Evolutionary conservation across 345 rosid species (phyloP).

Genomic region (Acer campestre): DNA sequence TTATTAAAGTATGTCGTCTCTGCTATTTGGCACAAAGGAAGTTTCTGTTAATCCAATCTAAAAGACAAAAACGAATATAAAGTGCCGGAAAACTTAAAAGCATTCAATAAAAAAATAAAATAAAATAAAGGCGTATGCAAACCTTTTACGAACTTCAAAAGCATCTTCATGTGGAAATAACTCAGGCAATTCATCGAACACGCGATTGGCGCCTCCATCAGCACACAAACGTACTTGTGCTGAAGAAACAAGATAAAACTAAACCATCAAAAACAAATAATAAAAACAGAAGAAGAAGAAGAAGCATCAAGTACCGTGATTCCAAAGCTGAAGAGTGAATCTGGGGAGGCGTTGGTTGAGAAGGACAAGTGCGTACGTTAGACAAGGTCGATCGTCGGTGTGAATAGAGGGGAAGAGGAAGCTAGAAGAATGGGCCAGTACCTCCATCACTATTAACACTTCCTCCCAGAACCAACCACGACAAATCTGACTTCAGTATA

Average conservation of each 20-base stretch:
- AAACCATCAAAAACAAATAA: not conserved
- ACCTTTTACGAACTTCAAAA: constrained; percentile 63
- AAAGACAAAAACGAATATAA: not conserved
- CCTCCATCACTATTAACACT: constrained; percentile 42
- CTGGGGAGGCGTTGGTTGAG: constrained; percentile 77
- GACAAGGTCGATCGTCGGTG: constrained; percentile 27
- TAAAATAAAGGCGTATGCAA: not conserved
- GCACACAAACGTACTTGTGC: constrained; percentile 85
- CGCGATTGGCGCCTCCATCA: constrained; percentile 98
- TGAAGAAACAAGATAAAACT: constrained; percentile 34
- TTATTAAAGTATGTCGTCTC: too few species aligned
- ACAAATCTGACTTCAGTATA: not conserved
- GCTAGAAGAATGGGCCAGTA: constrained; percentile 67
- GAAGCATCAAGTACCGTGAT: constrained; percentile 52
- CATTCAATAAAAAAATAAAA: not conserved
- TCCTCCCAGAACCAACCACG: too few species aligned
- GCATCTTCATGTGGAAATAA: constrained; percentile 65
- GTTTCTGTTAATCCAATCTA: too few species aligned
- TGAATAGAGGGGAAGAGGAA: constrained; percentile 66
- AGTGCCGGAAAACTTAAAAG: too few species aligned
- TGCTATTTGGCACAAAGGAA: too few species aligned
- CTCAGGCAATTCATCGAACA: constrained; percentile 84
- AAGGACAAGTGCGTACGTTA: constrained; percentile 60
- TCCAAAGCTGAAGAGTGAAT: constrained; percentile 87
- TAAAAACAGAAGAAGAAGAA: not conserved